phyloP scores from a whole-genome alignment of 768 basidiomycete genomes.

The Hortiboletus campestris region DNA sequence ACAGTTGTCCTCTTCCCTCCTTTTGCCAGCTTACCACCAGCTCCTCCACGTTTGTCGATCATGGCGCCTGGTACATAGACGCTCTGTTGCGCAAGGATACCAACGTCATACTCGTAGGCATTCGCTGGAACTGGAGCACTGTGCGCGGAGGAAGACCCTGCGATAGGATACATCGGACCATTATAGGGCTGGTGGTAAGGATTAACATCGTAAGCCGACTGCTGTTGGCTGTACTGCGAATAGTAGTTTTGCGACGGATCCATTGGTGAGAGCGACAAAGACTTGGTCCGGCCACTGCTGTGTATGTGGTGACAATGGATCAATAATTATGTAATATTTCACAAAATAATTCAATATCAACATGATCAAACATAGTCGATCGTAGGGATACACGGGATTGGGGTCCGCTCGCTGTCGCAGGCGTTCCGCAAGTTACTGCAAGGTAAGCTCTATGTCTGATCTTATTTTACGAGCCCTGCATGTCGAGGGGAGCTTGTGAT shows the following conservation, averaged over 20 bases:
- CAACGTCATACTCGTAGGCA: conserved; percentile 91
- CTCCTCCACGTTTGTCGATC: conserved; percentile 83
- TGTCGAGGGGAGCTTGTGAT: not conserved
- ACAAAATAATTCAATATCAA: conserved; percentile 23
- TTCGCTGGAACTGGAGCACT: conserved; percentile 82
- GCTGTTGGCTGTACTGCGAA: conserved; percentile 50
- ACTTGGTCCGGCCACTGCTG: not conserved
- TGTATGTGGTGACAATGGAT: not conserved
- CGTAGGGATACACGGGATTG: conserved; percentile 6
- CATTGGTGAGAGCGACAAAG: conserved; percentile 19
- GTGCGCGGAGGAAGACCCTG: conserved; percentile 64
- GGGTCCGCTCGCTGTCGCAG: conserved; percentile 27
- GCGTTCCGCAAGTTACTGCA: conserved; percentile 35
- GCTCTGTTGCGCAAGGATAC: conserved; percentile 86
- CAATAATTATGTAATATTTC: conserved; percentile 14
- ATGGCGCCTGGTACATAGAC: conserved; percentile 91
- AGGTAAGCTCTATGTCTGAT: conserved; percentile 34
- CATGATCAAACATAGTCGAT: conserved; percentile 26
- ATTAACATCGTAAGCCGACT: conserved; percentile 61
- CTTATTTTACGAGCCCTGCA: not conserved
- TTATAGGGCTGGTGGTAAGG: conserved; percentile 81
- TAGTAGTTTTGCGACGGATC: conserved; percentile 44
- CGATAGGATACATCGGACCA: conserved; percentile 68
- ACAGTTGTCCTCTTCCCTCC: conserved; percentile 94
- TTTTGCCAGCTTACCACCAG: conserved; percentile 82